Percentiles rank a stretch among this genome's conserved stretches.
These are phyloP conservation scores for Pythium brachiatum DNA, from an alignment of 352 stramenopile genomes.

Conservation along the genomic window DNA sequence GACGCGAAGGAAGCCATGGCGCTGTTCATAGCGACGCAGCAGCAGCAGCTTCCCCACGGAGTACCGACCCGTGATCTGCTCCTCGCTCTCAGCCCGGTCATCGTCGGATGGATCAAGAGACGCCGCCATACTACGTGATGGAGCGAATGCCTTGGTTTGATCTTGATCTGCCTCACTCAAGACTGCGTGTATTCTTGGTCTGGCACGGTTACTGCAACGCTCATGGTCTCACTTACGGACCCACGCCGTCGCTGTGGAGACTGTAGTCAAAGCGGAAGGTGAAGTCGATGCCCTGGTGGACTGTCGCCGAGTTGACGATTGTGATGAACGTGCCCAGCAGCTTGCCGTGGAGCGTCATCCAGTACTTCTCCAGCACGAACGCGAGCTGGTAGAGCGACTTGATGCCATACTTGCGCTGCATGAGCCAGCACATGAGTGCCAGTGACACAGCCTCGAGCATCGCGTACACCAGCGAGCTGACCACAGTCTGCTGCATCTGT, in stretches of 20 bases:
- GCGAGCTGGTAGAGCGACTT: slow-evolving; percentile 29
- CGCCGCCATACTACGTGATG: neutral
- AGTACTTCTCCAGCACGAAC: slow-evolving; percentile 37
- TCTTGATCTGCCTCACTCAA: neutral
- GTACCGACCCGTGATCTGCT: slow-evolving; percentile 20
- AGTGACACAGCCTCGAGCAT: slow-evolving; percentile 34
- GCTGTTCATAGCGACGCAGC: slow-evolving; percentile 22
- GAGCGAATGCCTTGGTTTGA: too few species aligned
- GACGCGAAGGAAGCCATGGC: slow-evolving; percentile 2
- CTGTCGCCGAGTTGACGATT: slow-evolving; percentile 8
- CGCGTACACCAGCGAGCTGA: slow-evolving; percentile 27
- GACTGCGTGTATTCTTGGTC: neutral
- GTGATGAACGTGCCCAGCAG: slow-evolving; percentile 22
- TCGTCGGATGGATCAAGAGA: neutral
- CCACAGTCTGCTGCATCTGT: neutral
- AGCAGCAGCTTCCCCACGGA: slow-evolving; percentile 27
- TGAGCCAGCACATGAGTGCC: slow-evolving; percentile 23
- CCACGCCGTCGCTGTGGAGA: neutral
- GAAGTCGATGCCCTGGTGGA: slow-evolving; percentile 19
- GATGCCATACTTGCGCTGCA: slow-evolving; percentile 30
- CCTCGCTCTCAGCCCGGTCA: neutral
- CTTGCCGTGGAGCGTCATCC: slow-evolving; percentile 32
- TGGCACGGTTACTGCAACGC: too few species aligned
- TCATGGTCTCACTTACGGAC: neutral
- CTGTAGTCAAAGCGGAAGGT: neutral